These are phyloP conservation scores for Withania somnifera DNA, from an alignment of 305 asterid genomes.

Conservation along the genomic window DNA sequence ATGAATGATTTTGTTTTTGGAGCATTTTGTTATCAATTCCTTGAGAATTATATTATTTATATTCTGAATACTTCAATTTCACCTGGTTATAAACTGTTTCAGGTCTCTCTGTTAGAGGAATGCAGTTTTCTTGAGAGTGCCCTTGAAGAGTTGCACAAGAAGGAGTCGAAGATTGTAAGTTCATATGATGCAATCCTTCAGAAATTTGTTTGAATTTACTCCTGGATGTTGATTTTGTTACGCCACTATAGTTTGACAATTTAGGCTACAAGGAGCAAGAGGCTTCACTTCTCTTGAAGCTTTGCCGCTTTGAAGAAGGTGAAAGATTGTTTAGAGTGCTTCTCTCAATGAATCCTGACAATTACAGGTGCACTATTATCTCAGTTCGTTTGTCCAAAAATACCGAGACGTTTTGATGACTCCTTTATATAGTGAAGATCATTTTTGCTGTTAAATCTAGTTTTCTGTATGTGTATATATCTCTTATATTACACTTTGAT, in stretches of 20 bases:
- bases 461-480: not conserved
- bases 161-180: constrained; percentile 81
- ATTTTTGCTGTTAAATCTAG: not conserved
- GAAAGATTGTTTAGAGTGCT: constrained; percentile 58
- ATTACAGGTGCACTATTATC: constrained; percentile 52
- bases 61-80: not conserved
- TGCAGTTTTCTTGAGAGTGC: constrained; percentile 83
- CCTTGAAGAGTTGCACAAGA: constrained; percentile 81
- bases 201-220: not conserved
- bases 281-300: constrained; percentile 75
- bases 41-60: constrained; percentile 9
- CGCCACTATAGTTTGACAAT: constrained; percentile 60
- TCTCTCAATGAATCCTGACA: constrained; percentile 84
- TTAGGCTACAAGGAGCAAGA: constrained; percentile 78
- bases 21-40: constrained; percentile 1
- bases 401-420: not conserved
- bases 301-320: constrained; percentile 64
- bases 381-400: not conserved
- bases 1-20: not conserved
- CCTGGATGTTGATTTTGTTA: not conserved
- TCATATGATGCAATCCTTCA: not conserved
- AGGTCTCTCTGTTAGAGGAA: constrained; percentile 85
- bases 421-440: not conserved
- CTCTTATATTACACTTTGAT: not conserved
- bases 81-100: constrained; percentile 13